Evolutionary conservation across 169 alveolate species (phyloP), one percentile per base, ranked within the genome.

Genomic region (Theileria luwenshuni): DNA sequence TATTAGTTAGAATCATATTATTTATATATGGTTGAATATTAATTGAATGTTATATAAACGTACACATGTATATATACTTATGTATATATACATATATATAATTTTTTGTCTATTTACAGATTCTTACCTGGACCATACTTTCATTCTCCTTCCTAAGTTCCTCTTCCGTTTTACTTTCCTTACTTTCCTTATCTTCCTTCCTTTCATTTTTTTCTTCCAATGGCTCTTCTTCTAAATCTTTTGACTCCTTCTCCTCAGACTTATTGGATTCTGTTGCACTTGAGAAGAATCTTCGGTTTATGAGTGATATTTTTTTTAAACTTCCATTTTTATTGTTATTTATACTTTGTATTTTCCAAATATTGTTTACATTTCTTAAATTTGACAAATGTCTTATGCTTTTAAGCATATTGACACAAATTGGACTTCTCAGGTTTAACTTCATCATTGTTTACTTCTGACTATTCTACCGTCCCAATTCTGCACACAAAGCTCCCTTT

Each of bases 401-500:
- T 38, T 56, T 56, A 23, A 56, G 65, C 30, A 56, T n/a, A 41
- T 56, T 56, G 32, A n/a, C 32, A 56, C 65, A 56, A 28, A 56
- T 43, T 25, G 65, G 65, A 21, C 65, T 56, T 7, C 17, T 7
- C 30, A 56, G 25, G 38, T 38, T 56, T 56, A 41, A 15, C 30
- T 56, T 56, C 65, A 56, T 56, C 7, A 1, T 54, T 27, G 1
- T 56, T 21, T 56, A 56, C 38, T 56, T n/a, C 30, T n/a, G n/a
- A n/a, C n/a, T n/a, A n/a, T n/a, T n/a, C n/a, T n/a, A n/a, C n/a
- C n/a, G n/a, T n/a, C n/a, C n/a, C n/a, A n/a, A n/a, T n/a, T n/a
- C n/a, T n/a, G n/a, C n/a, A n/a, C n/a, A n/a, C n/a, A n/a, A n/a
- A n/a, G n/a, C n/a, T n/a, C n/a, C n/a, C n/a, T n/a, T n/a, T n/a